Evolutionary conservation across 2,329 filamentous ascomycete genomes (phyloP).

Genomic region (Talaromyces sp.): DNA sequence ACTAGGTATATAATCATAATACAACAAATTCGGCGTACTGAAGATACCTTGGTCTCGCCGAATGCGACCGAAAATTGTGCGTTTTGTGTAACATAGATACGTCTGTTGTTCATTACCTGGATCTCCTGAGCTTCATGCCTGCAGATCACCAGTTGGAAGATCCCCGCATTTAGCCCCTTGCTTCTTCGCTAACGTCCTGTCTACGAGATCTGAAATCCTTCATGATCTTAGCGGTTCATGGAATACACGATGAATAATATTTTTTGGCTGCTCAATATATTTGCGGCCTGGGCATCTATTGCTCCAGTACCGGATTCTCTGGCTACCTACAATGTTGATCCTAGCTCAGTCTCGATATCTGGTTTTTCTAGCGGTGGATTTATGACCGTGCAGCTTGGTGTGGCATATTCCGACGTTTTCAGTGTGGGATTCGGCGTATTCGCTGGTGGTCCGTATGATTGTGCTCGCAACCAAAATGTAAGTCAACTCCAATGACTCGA

Average conservation of each 20-base stretch:
- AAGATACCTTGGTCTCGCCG: too few relatives aligned
- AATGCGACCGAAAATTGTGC: background rate
- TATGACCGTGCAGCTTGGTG: slow-evolving; percentile 21
- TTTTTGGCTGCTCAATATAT: background rate
- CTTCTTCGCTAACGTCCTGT: background rate
- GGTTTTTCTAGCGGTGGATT: slow-evolving; percentile 22
- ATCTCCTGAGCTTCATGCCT: background rate
- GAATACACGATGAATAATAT: background rate
- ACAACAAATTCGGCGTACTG: too few relatives aligned
- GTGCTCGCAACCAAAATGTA: slow-evolving; percentile 18
- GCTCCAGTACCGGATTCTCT: background rate
- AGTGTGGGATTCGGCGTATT: slow-evolving; percentile 21
- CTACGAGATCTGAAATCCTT: background rate
- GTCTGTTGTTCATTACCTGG: background rate
- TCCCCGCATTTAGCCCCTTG: background rate
- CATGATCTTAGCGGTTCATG: background rate
- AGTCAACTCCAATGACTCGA: background rate
- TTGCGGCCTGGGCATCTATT: background rate
- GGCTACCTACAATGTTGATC: slow-evolving; percentile 20
- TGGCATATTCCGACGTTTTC: slow-evolving; percentile 22
- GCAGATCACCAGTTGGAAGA: background rate
- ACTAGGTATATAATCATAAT: too few relatives aligned
- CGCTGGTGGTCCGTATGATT: slow-evolving; percentile 22
- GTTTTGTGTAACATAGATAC: background rate
- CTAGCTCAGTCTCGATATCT: slow-evolving; percentile 18